A percentile compares a stretch with the other conserved stretches of the same genome.
Conservation (phyloP, 257 asterid species). For the Haberlea rhodopensis region DNA sequence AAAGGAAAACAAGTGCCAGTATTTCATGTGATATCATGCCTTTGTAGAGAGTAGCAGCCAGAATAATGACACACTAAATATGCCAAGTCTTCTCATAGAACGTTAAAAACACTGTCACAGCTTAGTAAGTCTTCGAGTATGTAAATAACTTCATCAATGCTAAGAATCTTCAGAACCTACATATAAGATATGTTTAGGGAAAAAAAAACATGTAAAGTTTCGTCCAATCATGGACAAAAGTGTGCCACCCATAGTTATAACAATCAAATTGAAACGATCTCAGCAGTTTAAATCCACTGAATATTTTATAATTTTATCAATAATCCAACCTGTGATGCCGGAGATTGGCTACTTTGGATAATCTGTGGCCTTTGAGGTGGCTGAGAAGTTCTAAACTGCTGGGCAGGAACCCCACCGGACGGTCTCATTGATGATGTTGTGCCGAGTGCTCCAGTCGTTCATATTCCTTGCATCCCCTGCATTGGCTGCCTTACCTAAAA, state of each 20-base stretch:
- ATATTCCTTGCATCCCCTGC: conserved; percentile 55
- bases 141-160: conserved; percentile 1
- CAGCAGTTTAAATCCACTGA: not conserved
- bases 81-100: not conserved
- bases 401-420: conserved; percentile 38
- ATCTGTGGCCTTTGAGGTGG: conserved; percentile 62
- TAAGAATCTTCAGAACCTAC: conserved; percentile 2
- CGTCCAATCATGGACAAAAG: not conserved
- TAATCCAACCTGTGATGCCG: conserved; percentile 56
- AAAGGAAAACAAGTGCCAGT: not conserved
- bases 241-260: not conserved
- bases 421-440: conserved; percentile 63
- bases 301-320: conserved; percentile 4
- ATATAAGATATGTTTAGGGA: not conserved
- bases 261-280: not conserved
- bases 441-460: conserved; percentile 70
- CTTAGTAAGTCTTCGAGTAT: not conserved
- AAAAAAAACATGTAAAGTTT: not conserved
- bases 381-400: conserved; percentile 61
- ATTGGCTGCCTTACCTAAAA: conserved; percentile 63
- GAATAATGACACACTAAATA: not conserved
- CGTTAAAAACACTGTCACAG: not conserved
- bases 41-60: not conserved
- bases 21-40: not conserved
- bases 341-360: conserved; percentile 50